These are phyloP conservation scores for Hymenoscyphus linearis DNA, from an alignment of 2,329 filamentous ascomycete genomes.

Conservation along the genomic window DNA sequence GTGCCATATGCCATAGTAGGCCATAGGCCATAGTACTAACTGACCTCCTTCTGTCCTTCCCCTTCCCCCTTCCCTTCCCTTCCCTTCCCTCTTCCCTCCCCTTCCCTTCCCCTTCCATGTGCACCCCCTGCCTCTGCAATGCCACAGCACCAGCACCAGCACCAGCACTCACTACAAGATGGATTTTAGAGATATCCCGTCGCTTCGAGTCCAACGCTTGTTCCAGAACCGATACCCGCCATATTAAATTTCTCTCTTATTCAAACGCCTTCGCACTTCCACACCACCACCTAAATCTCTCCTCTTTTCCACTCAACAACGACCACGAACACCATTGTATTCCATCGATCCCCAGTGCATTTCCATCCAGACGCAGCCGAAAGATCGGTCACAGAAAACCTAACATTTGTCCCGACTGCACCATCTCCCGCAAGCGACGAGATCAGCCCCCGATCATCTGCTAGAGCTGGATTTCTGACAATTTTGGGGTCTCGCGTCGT, in stretches of 20 bases:
- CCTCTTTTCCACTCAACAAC: background rate
- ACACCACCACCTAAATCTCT: background rate
- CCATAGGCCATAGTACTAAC: no score
- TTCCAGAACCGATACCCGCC: background rate
- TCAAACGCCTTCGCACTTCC: background rate
- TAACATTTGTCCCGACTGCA: background rate
- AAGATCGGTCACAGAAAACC: background rate
- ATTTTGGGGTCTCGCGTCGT: background rate
- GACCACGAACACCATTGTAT: background rate
- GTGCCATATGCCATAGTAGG: no score
- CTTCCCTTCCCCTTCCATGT: no score
- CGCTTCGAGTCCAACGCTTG: background rate
- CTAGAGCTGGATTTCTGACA: background rate
- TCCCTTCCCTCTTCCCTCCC: no score
- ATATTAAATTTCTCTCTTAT: background rate
- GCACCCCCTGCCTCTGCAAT: no score
- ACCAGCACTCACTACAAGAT: no score
- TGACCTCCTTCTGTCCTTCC: no score
- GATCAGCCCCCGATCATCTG: background rate
- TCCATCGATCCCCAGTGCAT: no score
- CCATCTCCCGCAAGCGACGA: background rate
- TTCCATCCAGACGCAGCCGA: background rate
- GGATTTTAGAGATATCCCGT: background rate
- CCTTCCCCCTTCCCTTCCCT: no score
- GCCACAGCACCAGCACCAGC: no score